phyloP scores from a whole-genome alignment of 441 rosid genomes.

The Kokia cookei region DNA sequence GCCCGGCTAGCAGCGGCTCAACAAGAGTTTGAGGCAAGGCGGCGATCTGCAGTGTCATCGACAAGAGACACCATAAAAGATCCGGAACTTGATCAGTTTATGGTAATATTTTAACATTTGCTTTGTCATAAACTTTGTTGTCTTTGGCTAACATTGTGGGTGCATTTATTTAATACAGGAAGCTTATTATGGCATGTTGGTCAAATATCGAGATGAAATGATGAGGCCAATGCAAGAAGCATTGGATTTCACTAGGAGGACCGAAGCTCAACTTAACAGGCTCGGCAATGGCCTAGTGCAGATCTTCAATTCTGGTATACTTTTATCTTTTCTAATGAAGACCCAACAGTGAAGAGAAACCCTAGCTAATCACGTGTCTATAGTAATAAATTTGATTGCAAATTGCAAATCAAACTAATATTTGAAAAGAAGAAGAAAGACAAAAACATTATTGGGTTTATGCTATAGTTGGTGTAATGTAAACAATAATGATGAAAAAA shows the following conservation, averaged over 20 bases:
- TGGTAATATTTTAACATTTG: slow-evolving; percentile 39
- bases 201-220: slow-evolving; percentile 87
- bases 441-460: not conserved
- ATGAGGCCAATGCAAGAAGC: slow-evolving; percentile 94
- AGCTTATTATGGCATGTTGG: slow-evolving; percentile 88
- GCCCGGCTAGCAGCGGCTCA: slow-evolving; percentile 59
- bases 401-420: not conserved
- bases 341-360: not conserved
- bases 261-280: slow-evolving; percentile 85
- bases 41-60: slow-evolving; percentile 33
- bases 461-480: not conserved
- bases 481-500: not conserved
- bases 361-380: slow-evolving; percentile 4
- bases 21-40: slow-evolving; percentile 70
- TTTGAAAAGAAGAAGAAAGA: not conserved
- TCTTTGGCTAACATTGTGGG: not conserved
- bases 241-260: slow-evolving; percentile 90
- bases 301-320: slow-evolving; percentile 65
- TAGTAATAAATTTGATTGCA: not conserved
- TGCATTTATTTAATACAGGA: slow-evolving; percentile 38
- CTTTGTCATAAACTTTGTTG: not conserved
- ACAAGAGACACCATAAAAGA: slow-evolving; percentile 47
- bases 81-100: slow-evolving; percentile 95
- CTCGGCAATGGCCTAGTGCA: slow-evolving; percentile 62
- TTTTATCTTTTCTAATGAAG: not conserved